phyloP scores from a whole-genome alignment of 495 filamentous ascomycete species.

The Aspergillus biplanus region DNA sequence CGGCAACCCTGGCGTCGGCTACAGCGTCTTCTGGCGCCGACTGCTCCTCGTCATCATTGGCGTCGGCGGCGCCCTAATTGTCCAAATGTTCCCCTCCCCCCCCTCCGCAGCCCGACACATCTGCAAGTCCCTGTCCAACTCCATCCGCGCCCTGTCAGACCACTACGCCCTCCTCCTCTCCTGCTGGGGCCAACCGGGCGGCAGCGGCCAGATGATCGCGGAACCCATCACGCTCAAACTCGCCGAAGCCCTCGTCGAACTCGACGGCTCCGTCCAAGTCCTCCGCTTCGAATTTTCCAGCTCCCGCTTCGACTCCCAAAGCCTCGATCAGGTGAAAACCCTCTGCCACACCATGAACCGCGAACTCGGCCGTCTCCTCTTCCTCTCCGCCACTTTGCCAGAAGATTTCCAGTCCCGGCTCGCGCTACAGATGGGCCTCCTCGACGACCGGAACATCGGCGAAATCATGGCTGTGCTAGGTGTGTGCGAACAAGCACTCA shows the following conservation, averaged over 20 bases:
- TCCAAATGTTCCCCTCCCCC: slow-evolving; percentile 48
- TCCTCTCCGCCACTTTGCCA: slow-evolving; percentile 39
- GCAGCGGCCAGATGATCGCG: slow-evolving; percentile 32
- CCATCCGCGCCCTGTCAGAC: slow-evolving; percentile 43
- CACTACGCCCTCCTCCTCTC: slow-evolving; percentile 51
- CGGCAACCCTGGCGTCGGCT: slow-evolving; percentile 48
- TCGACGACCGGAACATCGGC: slow-evolving; percentile 44
- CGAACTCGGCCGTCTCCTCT: slow-evolving; percentile 38
- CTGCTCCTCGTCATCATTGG: slow-evolving; percentile 47
- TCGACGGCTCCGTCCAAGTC: slow-evolving; percentile 38
- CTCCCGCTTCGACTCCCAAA: slow-evolving; percentile 44
- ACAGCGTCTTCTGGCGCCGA: slow-evolving; percentile 50
- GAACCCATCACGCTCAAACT: slow-evolving; percentile 42
- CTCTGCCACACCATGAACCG: slow-evolving; percentile 45
- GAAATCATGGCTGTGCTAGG: slow-evolving; percentile 48
- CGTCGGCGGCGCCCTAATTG: slow-evolving; percentile 39
- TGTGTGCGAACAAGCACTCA: slow-evolving; percentile 44
- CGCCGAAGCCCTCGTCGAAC: slow-evolving; percentile 32
- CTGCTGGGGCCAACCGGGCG: slow-evolving; percentile 34
- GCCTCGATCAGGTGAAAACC: slow-evolving; percentile 36
- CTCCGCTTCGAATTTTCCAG: slow-evolving; percentile 47
- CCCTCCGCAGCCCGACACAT: slow-evolving; percentile 47
- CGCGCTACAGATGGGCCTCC: slow-evolving; percentile 34
- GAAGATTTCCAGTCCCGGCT: slow-evolving; percentile 34
- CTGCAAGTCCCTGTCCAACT: slow-evolving; percentile 43